These are phyloP conservation scores for Exophiala sp. DNA, from an alignment of 2,329 filamentous ascomycete species.

Conservation along the genomic window DNA sequence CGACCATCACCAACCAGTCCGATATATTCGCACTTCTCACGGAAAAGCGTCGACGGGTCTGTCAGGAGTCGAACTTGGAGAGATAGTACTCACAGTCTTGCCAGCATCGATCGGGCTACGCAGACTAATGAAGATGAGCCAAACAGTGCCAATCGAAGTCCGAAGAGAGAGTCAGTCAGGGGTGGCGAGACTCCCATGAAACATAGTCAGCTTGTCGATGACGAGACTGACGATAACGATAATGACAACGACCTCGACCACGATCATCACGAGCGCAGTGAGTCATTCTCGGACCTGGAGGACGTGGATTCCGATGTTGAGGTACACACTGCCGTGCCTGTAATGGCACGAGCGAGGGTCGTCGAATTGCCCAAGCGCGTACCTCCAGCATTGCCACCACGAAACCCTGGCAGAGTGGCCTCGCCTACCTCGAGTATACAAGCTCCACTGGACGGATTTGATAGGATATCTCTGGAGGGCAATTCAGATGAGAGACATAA, in stretches of 20 bases:
- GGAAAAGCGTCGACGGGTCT: conserved; percentile 70
- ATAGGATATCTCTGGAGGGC: conserved; percentile 33
- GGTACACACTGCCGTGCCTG: conserved; percentile 60
- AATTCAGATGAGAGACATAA: conserved; percentile 21
- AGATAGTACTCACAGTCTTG: conserved; percentile 65
- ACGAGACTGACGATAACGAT: conserved; percentile 3
- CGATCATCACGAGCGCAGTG: conserved; percentile 5
- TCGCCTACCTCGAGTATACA: conserved; percentile 27
- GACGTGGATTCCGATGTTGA: conserved; percentile 35
- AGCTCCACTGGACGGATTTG: conserved; percentile 31
- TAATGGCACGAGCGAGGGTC: conserved; percentile 71
- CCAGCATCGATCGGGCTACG: conserved; percentile 58
- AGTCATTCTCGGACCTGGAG: conserved; percentile 27
- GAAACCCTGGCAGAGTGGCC: conserved; percentile 58
- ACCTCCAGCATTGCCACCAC: conserved; percentile 71
- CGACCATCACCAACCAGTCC: conserved; percentile 74
- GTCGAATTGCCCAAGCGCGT: conserved; percentile 80
- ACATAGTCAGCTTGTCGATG: conserved; percentile 22
- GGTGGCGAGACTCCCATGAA: conserved; percentile 12
- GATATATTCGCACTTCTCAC: conserved; percentile 52
- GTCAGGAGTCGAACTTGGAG: conserved; percentile 65
- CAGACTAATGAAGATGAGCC: conserved; percentile 62
- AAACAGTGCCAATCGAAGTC: conserved; percentile 54
- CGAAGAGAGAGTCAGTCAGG: conserved; percentile 24
- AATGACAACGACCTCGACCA: no score